A percentile compares a stretch with the other conserved stretches of the same genome.
Conservation (phyloP, 108 stramenopile species). For the Fragilariopsis cylindrus region DNA sequence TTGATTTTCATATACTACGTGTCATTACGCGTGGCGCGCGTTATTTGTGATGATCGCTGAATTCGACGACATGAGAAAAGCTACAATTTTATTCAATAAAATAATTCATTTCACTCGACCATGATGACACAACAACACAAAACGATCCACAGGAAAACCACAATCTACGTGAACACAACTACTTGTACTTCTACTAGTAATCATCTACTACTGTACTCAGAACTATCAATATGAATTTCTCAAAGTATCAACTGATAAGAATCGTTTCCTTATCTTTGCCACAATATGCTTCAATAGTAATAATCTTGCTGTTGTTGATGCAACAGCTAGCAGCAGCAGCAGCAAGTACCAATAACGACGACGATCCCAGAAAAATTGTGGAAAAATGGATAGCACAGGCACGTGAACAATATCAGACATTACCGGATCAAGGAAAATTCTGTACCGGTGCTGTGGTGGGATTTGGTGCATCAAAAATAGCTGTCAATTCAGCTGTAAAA, state of each 20-base stretch:
- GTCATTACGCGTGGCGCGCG: too few species aligned
- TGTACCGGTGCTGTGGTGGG: slow-evolving; percentile 49
- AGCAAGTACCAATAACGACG: background rate
- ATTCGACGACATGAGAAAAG: too few species aligned
- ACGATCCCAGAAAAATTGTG: background rate
- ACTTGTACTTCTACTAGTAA: too few species aligned
- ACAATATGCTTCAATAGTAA: background rate
- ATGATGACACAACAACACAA: too few species aligned
- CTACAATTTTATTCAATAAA: too few species aligned
- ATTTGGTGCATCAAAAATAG: slow-evolving; percentile 41
- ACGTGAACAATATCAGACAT: slow-evolving; percentile 37
- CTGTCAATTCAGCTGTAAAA: slow-evolving; percentile 40
- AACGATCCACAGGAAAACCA: too few species aligned
- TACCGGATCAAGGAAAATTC: slow-evolving; percentile 52
- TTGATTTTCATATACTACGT: too few species aligned
- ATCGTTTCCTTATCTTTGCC: background rate
- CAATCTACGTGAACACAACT: too few species aligned
- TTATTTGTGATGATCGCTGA: too few species aligned
- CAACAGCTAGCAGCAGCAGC: background rate
- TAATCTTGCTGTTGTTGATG: background rate
- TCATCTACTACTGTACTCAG: too few species aligned
- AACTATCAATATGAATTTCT: slow-evolving; percentile 6
- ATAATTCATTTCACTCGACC: too few species aligned
- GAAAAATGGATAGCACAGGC: slow-evolving; percentile 9
- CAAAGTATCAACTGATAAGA: background rate